Evolutionary conservation across 2,329 filamentous ascomycete genomes (phyloP), one percentile per base, ranked within the genome.

Genomic region (Talaromyces sp.): DNA sequence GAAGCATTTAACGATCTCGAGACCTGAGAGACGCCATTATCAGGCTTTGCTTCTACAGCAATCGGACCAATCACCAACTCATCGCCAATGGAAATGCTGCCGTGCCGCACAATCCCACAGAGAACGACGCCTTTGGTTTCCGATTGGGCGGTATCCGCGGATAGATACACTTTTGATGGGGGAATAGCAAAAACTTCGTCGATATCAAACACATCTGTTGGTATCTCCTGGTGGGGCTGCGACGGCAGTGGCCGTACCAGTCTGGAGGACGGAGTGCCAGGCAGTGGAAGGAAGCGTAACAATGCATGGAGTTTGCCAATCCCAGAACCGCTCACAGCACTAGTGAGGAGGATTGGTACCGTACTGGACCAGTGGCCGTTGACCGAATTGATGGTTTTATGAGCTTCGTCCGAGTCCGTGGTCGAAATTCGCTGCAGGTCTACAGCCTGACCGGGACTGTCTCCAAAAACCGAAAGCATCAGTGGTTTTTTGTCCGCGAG

Each of bases 281-380:
- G 88, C 25, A 93, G 81, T 0, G 93, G 93, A 47, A 99, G 80
- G 60, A 83, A 84, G 62, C 88, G 85, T 13, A 99, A 79, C 22
- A 98, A 82, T 19, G 92, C 90, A 77, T 98, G 95, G 25, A 96
- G 73, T 59, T 90, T 84, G 5, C 87, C 87, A 59, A 98, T 89
- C 0, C 95, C 93, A 13, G 84, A 88, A 0, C 93, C 95, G 66
- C 89, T 91, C 1, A 96, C 88, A 4, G 92, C 87, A 70, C 93
- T 97, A 3, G 92, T 93, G 62, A 98, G 82, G 1, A 97, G 78
- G 55, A 99, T 93, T 0, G 95, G 95, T 1, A 98, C 89, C 36
- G 85, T 80, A 1, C 69, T 71, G 80, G 74, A 77, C 77, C 70
- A 72, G 39, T 73, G 68, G 9, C 65, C 67, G 25, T 71, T 66